These are phyloP conservation scores for Pleurotus salmoneostramineus DNA, from an alignment of 768 basidiomycete genomes.

Conservation along the genomic window DNA sequence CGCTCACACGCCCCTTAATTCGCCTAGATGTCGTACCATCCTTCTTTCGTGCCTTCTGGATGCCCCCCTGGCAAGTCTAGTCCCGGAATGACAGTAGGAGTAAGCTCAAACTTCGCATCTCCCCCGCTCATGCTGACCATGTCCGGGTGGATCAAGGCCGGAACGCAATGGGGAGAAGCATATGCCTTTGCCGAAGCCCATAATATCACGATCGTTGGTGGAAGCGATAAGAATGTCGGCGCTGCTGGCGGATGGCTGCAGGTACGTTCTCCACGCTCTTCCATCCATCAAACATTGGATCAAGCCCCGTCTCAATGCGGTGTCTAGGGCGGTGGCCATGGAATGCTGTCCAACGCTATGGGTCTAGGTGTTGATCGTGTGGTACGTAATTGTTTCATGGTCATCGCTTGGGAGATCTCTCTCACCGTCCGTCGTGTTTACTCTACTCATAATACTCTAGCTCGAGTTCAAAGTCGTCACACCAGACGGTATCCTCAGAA, in stretches of 20 bases:
- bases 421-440: background rate
- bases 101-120: slow-evolving; percentile 17
- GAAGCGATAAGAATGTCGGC: slow-evolving; percentile 38
- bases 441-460: slow-evolving; percentile 14
- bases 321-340: slow-evolving; percentile 38
- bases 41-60: slow-evolving; percentile 30
- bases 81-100: slow-evolving; percentile 32
- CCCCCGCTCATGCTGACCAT: background rate
- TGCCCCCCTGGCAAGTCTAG: slow-evolving; percentile 20
- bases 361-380: slow-evolving; percentile 44
- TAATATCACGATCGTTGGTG: slow-evolving; percentile 43
- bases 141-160: slow-evolving; percentile 28
- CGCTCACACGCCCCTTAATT: background rate
- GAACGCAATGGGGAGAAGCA: slow-evolving; percentile 39
- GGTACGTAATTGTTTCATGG: slow-evolving; percentile 20
- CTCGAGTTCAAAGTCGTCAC: slow-evolving; percentile 46
- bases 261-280: slow-evolving; percentile 9
- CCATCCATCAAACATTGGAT: background rate
- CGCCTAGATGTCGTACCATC: slow-evolving; percentile 28
- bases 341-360: slow-evolving; percentile 37
- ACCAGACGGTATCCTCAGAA: no score
- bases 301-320: background rate
- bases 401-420: background rate
- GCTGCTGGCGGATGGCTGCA: slow-evolving; percentile 39
- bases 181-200: slow-evolving; percentile 39